Evolutionary conservation across 2,329 filamentous ascomycete genomes (phyloP).

Genomic region (Microdochium trichocladiopsis): DNA sequence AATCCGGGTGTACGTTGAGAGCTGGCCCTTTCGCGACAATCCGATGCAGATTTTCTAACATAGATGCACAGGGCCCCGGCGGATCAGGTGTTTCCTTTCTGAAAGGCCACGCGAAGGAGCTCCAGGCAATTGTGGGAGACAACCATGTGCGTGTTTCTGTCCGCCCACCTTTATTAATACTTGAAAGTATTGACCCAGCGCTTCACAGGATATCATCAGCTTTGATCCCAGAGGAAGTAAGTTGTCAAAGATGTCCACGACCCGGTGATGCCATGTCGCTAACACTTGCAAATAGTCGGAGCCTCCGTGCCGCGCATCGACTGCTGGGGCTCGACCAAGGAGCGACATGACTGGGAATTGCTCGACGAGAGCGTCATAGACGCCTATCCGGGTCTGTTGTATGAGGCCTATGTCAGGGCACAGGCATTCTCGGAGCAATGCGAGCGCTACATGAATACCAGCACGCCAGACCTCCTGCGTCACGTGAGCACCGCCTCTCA

Average conservation of each 20-base stretch:
- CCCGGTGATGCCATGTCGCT: conserved; percentile 10
- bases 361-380: conserved; percentile 37
- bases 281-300: conserved; percentile 43
- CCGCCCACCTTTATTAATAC: no score
- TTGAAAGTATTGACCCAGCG: no score
- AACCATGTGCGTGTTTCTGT: conserved; percentile 33
- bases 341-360: conserved; percentile 33
- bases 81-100: conserved; percentile 34
- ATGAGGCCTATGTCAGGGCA: conserved; percentile 35
- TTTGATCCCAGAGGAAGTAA: no score
- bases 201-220: no score
- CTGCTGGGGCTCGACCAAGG: conserved; percentile 38
- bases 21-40: no score
- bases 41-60: no score
- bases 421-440: conserved; percentile 34
- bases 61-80: conserved; percentile 26
- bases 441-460: conserved; percentile 25
- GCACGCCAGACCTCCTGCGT: conserved; percentile 20
- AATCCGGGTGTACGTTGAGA: conserved; percentile 22
- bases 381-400: conserved; percentile 35
- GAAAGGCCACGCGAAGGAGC: conserved; percentile 16
- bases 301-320: conserved; percentile 41
- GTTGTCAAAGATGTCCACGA: no score
- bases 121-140: conserved; percentile 36
- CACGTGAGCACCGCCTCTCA: conserved; percentile 36